Evolutionary conservation across 305 asterid genomes (phyloP), one percentile per base, ranked within the genome.

Genomic region (Solanum hybrid): DNA sequence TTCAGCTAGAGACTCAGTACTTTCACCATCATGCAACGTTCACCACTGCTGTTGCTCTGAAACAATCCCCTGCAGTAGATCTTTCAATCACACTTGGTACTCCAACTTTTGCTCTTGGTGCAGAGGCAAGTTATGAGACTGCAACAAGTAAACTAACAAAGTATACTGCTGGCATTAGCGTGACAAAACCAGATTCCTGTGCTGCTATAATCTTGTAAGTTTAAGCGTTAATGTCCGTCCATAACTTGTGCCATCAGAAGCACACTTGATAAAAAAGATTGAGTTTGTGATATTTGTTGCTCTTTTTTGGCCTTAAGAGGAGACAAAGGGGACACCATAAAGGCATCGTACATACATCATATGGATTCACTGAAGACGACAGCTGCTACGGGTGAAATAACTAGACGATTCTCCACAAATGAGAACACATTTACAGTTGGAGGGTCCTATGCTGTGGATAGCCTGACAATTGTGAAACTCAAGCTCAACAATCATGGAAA

Each of bases 391-490:
- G 99, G 95, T 89, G 99, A 97, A 92, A 94, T 96, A 36, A 88
- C 97, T 90, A 93, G 99, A 90, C 95, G 94, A 92, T 95, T 97
- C 97, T 97, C 99, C 86, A 95, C 97, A 18, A 96, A 97, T 28
- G 99, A 97, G 96, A 97, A 96, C 91, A 95, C 95, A 16, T 93
- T 97, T 90, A 95, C 99, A 1, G 98, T 96, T 46, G 99, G 99
- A 91, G 99, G 99, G n/a, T 93, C 98, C 18, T 93, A 92, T 84
- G 97, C 97, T 76, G 92, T 96, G 18, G 98, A 96, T 92, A 42
- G 83, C 90, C 93, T 96, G 90, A 97, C 99, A 28, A 91, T 90
- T 4, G 93, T 96, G 92, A 96, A 97, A 90, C 64, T 94, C 93
- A 97, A 95, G 96, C 98, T 97, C 35, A 96, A 97, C 92, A 97